Base-by-base conservation (phyloP, 164 flowering plant genomes). In the Pachysandra terminalis region DNA sequence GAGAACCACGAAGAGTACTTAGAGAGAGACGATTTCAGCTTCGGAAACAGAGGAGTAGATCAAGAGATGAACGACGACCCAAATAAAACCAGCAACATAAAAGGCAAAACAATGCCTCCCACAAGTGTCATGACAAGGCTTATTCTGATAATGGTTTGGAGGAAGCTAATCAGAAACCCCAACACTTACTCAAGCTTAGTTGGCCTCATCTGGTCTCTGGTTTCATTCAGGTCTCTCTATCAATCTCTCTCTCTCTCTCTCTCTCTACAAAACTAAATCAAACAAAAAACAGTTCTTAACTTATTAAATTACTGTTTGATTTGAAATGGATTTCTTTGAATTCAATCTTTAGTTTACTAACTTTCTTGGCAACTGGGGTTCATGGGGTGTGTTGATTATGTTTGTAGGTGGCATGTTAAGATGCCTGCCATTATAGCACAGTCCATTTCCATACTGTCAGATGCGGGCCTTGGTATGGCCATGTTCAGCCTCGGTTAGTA, bases 381-480 rank as follows among this genome's bases (percentile, higher is more conserved):
- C 37, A 32, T 32, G 37, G 37, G 37, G 37, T 32, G 37, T 32
- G 37, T 32, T 32, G 37, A 16, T 45, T 59, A 37, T 24, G 37
- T 37, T 73, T 76, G 72, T 75, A 93, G 98, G 89, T 93, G 92
- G 96, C 48, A 89, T 61, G 77, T 91, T 35, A 21, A 81, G 69
- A 91, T 93, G 98, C 98, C 98, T 64, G 90, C 85, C 23, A 90
- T 93, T 59, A 69, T 93, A 74, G 88, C 87, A 15, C 63, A 81
- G 81, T 91, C 97, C 78, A 91, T 93, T 60, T 78, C 98, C 63
- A 93, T 93, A 67, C 88, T 93, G 72, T 93, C 98, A 45, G 97
- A 93, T 85, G 97, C 98, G 71, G 98, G 98, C 1, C 96, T 93
- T 68, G 98, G 98, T 76, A 93, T 93, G 98, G 98, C 98, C 73